phyloP scores from a whole-genome alignment of 2,329 filamentous ascomycete genomes.

The Canariomyces notabilis region DNA sequence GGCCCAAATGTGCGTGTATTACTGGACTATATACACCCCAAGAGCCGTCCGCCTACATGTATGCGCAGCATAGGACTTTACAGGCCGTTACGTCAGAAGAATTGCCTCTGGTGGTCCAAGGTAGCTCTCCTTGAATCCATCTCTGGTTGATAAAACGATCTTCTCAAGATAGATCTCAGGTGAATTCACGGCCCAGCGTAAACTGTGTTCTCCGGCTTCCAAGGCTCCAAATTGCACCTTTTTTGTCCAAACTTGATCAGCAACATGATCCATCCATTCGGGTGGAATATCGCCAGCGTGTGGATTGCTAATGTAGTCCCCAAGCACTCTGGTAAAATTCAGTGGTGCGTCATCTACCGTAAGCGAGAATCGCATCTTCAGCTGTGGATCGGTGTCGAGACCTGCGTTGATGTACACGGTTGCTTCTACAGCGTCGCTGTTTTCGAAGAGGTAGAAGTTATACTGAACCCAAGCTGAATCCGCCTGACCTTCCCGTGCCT shows the following conservation, averaged over 20 bases:
- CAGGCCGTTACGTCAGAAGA: too few species aligned
- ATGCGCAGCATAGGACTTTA: too few species aligned
- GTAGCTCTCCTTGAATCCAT: conserved; percentile 33
- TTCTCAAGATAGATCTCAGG: conserved; percentile 36
- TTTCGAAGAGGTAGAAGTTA: conserved; percentile 30
- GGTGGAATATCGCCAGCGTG: conserved; percentile 39
- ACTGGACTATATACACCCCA: too few species aligned
- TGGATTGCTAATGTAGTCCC: conserved; percentile 39
- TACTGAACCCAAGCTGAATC: conserved; percentile 27
- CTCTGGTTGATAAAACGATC: conserved; percentile 32
- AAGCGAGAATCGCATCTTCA: conserved; percentile 46
- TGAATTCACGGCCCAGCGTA: conserved; percentile 30
- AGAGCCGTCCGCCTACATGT: too few species aligned
- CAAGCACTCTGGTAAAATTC: conserved; percentile 30
- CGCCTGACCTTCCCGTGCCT: conserved; percentile 13
- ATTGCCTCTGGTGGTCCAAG: conserved; percentile 34
- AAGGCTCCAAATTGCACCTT: conserved; percentile 25
- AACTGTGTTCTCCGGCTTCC: conserved; percentile 28
- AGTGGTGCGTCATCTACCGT: conserved; percentile 39
- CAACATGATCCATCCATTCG: conserved; percentile 45
- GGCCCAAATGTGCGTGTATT: too few species aligned
- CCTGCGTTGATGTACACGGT: conserved; percentile 36
- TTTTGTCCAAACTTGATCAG: conserved; percentile 46
- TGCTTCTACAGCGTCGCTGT: conserved; percentile 23
- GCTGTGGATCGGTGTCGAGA: conserved; percentile 46